These are phyloP conservation scores for Rhododendron ovatum DNA, from an alignment of 148 eudicot genomes.

Conservation along the genomic window DNA sequence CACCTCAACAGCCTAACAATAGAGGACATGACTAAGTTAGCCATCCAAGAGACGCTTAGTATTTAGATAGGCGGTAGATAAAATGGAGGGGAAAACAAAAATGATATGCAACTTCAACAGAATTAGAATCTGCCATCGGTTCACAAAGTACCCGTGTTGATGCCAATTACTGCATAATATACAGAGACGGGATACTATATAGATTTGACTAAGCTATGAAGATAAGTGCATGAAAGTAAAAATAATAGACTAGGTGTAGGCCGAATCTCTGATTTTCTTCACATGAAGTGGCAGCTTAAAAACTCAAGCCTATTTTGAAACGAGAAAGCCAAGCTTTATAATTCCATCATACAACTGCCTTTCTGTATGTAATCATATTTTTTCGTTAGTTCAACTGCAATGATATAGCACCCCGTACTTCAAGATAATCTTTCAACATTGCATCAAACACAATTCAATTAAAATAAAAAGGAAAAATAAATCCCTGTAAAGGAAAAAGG, in stretches of 20 bases:
- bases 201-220: not conserved
- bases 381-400: not conserved
- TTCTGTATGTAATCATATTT: not conserved
- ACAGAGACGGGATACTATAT: not conserved
- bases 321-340: not conserved
- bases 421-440: not conserved
- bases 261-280: not conserved
- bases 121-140: not conserved
- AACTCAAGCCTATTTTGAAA: not conserved
- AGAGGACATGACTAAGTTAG: constrained; percentile 7
- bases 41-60: not conserved
- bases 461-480: not conserved
- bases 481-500: not conserved
- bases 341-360: not conserved
- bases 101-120: not conserved
- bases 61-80: not conserved
- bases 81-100: not conserved
- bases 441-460: not conserved
- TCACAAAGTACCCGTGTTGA: not conserved
- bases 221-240: not conserved
- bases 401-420: not conserved
- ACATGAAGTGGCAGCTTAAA: not conserved
- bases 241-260: not conserved
- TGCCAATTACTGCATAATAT: not conserved
- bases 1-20: constrained; percentile 81